Percentiles rank a stretch among this genome's conserved stretches.
These are phyloP conservation scores for Fusarium lateritium DNA, from an alignment of 2,329 filamentous ascomycete genomes.

Conservation along the genomic window DNA sequence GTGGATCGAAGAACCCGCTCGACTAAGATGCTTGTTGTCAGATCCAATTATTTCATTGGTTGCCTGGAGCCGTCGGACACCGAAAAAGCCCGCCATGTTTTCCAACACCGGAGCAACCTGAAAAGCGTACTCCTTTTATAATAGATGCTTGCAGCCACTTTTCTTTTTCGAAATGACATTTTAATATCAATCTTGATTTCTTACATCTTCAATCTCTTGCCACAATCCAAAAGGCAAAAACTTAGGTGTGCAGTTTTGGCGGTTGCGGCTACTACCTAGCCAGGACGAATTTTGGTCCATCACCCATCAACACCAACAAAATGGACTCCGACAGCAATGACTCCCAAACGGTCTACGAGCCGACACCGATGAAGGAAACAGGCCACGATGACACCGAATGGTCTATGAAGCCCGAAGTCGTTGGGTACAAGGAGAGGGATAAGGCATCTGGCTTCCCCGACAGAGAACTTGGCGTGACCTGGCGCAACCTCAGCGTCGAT, in stretches of 20 bases:
- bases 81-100: conserved; percentile 16
- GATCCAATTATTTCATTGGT: conserved; percentile 15
- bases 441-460: conserved; percentile 62
- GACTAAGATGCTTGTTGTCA: conserved; percentile 3
- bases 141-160: not conserved
- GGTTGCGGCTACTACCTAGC: conserved; percentile 23
- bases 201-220: not conserved
- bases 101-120: not conserved
- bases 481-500: conserved; percentile 74
- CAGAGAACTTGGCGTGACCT: conserved; percentile 73
- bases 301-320: conserved; percentile 19
- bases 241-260: not conserved
- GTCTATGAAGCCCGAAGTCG: conserved; percentile 64
- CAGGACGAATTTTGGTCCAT: conserved; percentile 8
- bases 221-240: not conserved
- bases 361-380: conserved; percentile 22
- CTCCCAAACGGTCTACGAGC: conserved; percentile 46
- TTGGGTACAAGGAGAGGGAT: conserved; percentile 60
- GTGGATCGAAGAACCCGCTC: conserved; percentile 10
- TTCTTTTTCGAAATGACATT: not conserved
- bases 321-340: conserved; percentile 51
- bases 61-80: conserved; percentile 4
- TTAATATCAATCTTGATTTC: not conserved
- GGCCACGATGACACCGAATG: conserved; percentile 55
- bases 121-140: conserved; percentile 6